A percentile compares a stretch with the other conserved stretches of the same genome.
These are phyloP conservation scores for Staphylotrichum tortipilum DNA, from an alignment of 495 filamentous ascomycete species.

Conservation along the genomic window DNA sequence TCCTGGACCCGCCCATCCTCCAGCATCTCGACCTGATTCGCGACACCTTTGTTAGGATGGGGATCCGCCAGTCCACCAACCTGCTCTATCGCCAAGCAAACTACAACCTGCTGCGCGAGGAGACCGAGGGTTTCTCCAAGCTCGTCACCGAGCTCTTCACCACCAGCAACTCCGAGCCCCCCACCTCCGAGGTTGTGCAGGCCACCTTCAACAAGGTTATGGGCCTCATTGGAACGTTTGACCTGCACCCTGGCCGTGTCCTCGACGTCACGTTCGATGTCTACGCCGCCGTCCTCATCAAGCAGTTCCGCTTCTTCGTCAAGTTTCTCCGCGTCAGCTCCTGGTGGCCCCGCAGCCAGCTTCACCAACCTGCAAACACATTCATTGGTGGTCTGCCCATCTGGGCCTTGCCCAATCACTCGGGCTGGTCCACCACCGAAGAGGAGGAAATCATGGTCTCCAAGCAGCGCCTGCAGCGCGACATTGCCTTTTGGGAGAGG, in stretches of 20 bases:
- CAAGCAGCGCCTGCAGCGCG: slow-evolving; percentile 50
- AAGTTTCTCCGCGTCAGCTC: slow-evolving; percentile 84
- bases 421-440: slow-evolving; percentile 46
- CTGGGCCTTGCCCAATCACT: slow-evolving; percentile 72
- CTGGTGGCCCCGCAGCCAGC: slow-evolving; percentile 79
- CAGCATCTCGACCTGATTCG: slow-evolving; percentile 69
- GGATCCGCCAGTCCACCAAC: slow-evolving; percentile 82
- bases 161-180: slow-evolving; percentile 45
- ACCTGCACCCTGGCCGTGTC: slow-evolving; percentile 68
- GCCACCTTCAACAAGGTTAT: slow-evolving; percentile 53
- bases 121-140: slow-evolving; percentile 84
- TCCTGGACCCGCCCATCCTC: slow-evolving; percentile 71
- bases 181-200: slow-evolving; percentile 42
- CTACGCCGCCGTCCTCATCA: slow-evolving; percentile 37
- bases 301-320: slow-evolving; percentile 75
- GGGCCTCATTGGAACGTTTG: slow-evolving; percentile 51
- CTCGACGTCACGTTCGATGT: slow-evolving; percentile 68
- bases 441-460: slow-evolving; percentile 52
- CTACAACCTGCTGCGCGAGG: slow-evolving; percentile 91
- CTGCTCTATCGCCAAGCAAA: slow-evolving; percentile 90
- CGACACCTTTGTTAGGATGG: slow-evolving; percentile 72
- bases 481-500: slow-evolving; percentile 71
- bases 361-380: slow-evolving; percentile 23
- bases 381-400: slow-evolving; percentile 54
- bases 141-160: slow-evolving; percentile 55